phyloP scores from a whole-genome alignment of 208 protist species.

The Trypanosoma mega region DNA sequence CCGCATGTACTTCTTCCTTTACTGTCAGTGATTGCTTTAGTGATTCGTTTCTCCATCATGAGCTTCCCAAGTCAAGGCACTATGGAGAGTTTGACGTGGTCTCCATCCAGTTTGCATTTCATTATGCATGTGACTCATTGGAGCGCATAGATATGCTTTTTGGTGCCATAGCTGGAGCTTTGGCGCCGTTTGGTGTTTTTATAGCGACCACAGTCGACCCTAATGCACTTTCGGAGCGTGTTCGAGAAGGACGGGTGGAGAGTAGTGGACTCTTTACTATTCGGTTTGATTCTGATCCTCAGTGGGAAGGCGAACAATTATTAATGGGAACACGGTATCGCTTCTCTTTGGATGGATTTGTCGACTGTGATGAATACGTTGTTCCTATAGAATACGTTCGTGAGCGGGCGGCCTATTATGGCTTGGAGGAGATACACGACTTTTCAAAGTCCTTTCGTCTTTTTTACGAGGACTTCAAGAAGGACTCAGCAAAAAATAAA shows the following conservation, averaged over 20 bases:
- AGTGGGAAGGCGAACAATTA: slow-evolving; percentile 31
- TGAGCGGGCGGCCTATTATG: slow-evolving; percentile 24
- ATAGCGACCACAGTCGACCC: slow-evolving; percentile 78
- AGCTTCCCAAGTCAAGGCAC: slow-evolving; percentile 30
- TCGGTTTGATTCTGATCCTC: slow-evolving; percentile 22
- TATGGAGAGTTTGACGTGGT: slow-evolving; percentile 68
- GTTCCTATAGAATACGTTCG: slow-evolving; percentile 49
- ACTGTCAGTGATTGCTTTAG: slow-evolving; percentile 78
- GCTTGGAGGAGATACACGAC: slow-evolving; percentile 21
- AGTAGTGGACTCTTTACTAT: slow-evolving; percentile 17
- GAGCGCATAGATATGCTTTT: slow-evolving; percentile 53
- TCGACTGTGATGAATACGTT: slow-evolving; percentile 85
- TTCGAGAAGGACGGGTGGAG: slow-evolving; percentile 32
- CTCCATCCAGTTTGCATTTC: slow-evolving; percentile 85
- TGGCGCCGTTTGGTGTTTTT: slow-evolving; percentile 59
- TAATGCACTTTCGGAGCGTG: slow-evolving; percentile 39
- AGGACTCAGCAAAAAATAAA: slow-evolving; percentile 49
- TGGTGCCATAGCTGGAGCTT: slow-evolving; percentile 32
- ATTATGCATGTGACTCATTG: slow-evolving; percentile 75
- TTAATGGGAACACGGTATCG: slow-evolving; percentile 62
- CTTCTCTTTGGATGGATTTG: slow-evolving; percentile 84
- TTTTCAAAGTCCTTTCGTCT: slow-evolving; percentile 24
- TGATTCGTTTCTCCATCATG: slow-evolving; percentile 44
- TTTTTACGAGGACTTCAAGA: slow-evolving; percentile 36
- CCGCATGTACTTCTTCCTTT: slow-evolving; percentile 45